Conservation (phyloP, 2,329 filamentous ascomycete genomes). For the Podosphaera leucotricha region DNA sequence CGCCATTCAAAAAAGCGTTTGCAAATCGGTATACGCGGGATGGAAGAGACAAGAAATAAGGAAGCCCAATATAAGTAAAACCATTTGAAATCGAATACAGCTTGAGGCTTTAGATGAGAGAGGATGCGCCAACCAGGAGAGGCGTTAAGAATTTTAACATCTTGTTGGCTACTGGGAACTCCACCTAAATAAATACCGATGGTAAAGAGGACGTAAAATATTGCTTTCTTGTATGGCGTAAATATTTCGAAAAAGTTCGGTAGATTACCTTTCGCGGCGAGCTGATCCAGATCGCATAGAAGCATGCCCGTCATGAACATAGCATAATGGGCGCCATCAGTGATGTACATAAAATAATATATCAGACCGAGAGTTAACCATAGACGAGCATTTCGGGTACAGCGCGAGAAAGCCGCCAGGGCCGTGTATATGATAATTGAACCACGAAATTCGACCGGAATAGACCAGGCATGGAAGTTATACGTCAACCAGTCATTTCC, state of each 20-base stretch:
- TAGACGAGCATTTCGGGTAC: conserved; percentile 28
- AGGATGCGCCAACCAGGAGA: conserved; percentile 23
- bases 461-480: conserved; percentile 32
- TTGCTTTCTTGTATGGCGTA: conserved; percentile 22
- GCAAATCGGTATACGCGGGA: conserved; percentile 33
- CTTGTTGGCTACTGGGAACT: conserved; percentile 22
- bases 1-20: conserved; percentile 32
- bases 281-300: conserved; percentile 33
- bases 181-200: conserved; percentile 33
- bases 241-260: conserved; percentile 24
- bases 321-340: conserved; percentile 36
- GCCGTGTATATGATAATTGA: conserved; percentile 38
- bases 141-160: conserved; percentile 19
- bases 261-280: conserved; percentile 24
- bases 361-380: conserved; percentile 28
- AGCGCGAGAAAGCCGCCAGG: conserved; percentile 28
- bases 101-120: conserved; percentile 36
- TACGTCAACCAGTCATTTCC: conserved; percentile 29
- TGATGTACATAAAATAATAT: conserved; percentile 43
- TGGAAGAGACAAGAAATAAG: conserved; percentile 27
- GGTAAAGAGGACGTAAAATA: conserved; percentile 28
- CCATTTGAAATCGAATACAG: conserved; percentile 42
- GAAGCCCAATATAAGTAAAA: conserved; percentile 42
- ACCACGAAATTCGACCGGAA: conserved; percentile 39
- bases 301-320: conserved; percentile 37